Evolutionary conservation across 2,329 filamentous ascomycete genomes (phyloP).

Genomic region (Ramularia endophylla): DNA sequence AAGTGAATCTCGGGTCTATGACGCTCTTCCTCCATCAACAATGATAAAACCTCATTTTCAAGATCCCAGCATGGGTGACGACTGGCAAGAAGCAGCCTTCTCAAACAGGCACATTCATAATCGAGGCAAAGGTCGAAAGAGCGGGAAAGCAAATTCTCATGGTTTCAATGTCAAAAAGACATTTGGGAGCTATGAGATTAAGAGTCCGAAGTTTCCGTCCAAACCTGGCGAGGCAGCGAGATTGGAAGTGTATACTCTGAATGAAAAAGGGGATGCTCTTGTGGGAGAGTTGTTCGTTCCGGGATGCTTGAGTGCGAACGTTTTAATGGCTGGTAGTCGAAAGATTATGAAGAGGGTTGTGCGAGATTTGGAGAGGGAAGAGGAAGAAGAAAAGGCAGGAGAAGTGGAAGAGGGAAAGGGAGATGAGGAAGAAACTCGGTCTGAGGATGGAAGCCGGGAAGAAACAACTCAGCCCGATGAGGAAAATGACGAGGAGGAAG

Average conservation of each 20-base stretch:
- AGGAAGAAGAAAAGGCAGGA: background rate
- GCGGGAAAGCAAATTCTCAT: conserved; percentile 3
- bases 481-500: conserved; percentile 1
- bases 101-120: conserved; percentile 7
- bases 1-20: no score
- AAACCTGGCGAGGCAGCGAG: background rate
- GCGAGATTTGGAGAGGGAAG: background rate
- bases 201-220: conserved; percentile 1
- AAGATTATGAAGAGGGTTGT: conserved; percentile 2
- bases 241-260: conserved; percentile 5
- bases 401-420: background rate
- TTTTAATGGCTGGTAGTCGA: conserved; percentile 4
- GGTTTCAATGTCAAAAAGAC: conserved; percentile 6
- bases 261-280: conserved; percentile 4
- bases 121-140: background rate
- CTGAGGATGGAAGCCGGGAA: no score
- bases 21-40: no score
- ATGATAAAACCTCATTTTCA: no score
- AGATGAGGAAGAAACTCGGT: background rate
- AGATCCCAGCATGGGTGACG: conserved; percentile 4
- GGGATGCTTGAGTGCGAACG: conserved; percentile 1
- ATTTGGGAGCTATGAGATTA: conserved; percentile 5
- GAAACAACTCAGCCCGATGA: background rate
- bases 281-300: conserved; percentile 1
- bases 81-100: conserved; percentile 7